Evolutionary conservation across 306 rosid genomes (phyloP).

Genomic region (Heteromeles arbutifolia): DNA sequence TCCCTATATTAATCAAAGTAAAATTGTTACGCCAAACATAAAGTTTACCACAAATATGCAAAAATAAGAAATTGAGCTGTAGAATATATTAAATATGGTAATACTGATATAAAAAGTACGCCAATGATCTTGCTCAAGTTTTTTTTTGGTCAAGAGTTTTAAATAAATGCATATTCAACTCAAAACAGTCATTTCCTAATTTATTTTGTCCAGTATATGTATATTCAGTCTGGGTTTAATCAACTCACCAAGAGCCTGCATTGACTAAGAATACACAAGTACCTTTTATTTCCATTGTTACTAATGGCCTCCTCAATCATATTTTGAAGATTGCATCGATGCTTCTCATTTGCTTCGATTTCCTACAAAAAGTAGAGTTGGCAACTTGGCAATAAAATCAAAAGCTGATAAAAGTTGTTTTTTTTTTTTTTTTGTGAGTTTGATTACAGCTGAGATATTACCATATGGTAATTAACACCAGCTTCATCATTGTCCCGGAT

Average conservation of each 20-base stretch:
- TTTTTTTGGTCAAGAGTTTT: background rate
- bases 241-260: conserved; percentile 57
- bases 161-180: background rate
- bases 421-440: background rate
- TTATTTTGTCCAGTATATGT: background rate
- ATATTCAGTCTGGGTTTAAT: background rate
- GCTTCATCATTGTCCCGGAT: conserved; percentile 61
- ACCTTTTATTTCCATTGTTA: conserved; percentile 50
- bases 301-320: conserved; percentile 57
- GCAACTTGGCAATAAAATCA: background rate
- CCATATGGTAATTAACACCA: conserved; percentile 46
- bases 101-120: background rate
- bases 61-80: background rate
- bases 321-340: conserved; percentile 44
- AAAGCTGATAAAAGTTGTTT: background rate
- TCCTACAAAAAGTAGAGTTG: conserved; percentile 31
- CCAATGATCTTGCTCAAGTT: conserved; percentile 6
- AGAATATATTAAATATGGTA: background rate
- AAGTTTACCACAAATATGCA: background rate
- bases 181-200: background rate
- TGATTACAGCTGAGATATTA: conserved; percentile 5
- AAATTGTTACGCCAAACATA: background rate
- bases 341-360: conserved; percentile 55
- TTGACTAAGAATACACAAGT: conserved; percentile 52
- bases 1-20: conserved; percentile 25